These are phyloP conservation scores for Phytopythium ostracodes DNA, from an alignment of 352 stramenopile species.

Conservation along the genomic window DNA sequence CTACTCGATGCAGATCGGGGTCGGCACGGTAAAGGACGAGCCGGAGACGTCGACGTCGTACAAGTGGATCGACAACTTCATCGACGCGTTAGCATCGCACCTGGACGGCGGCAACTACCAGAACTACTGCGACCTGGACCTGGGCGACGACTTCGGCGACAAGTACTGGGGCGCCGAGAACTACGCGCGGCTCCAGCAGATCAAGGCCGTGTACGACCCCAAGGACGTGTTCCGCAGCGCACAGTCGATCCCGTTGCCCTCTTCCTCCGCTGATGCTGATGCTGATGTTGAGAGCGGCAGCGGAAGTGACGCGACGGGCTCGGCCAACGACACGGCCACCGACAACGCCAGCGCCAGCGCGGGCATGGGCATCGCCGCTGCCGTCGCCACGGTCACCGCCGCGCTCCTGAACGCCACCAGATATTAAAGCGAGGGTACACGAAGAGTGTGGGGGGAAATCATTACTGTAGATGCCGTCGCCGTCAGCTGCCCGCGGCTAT, in stretches of 20 bases:
- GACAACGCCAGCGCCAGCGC: background rate
- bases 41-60: constrained; percentile 27
- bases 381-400: background rate
- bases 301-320: too few species aligned
- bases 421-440: too few species aligned
- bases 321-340: background rate
- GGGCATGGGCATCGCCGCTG: background rate
- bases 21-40: constrained; percentile 36
- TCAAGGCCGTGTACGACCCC: constrained; percentile 50
- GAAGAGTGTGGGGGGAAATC: too few species aligned
- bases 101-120: constrained; percentile 54
- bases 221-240: constrained; percentile 47
- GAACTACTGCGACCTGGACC: constrained; percentile 55
- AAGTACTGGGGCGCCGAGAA: constrained; percentile 51
- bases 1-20: constrained; percentile 44
- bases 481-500: too few species aligned
- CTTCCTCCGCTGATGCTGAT: background rate
- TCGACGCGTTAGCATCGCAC: constrained; percentile 24
- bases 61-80: constrained; percentile 41
- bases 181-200: constrained; percentile 36
- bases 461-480: too few species aligned
- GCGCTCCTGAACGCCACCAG: background rate
- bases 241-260: constrained; percentile 40
- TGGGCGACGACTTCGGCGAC: constrained; percentile 34
- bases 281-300: background rate